Evolutionary conservation across 805 yeast genomes (phyloP), one percentile per base, ranked within the genome.

Genomic region (Starmerella floricola): DNA sequence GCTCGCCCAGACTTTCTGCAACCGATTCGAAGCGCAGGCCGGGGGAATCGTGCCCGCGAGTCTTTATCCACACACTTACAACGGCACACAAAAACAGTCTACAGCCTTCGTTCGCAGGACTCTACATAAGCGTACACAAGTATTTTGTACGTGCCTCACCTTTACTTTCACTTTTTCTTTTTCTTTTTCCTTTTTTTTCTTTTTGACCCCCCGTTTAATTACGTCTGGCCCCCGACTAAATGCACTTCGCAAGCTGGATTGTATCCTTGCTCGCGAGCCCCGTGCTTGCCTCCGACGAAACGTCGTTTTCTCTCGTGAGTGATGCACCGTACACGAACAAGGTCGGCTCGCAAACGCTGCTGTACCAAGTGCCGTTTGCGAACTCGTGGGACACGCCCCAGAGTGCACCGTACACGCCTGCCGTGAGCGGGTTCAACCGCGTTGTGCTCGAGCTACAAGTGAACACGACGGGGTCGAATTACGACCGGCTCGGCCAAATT

Each of bases 401-500:
- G 33, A 52, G 51, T 6, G 56, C 45, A 18, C 36, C 40, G 13
- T 65, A 59, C 47, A 34, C 46, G 1, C 63, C 69, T 6, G 61
- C 64, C 4, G 8, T 47, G 1, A 53, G 45, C 15, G 44, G 44
- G 29, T 65, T 64, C 52, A 58, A 59, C 33, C 58, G 62, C n/a
- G 68, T 65, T 5, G 53, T 53, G 2, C 49, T 64, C 19, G 56
- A 58, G 31, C 51, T 65, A 21, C 45, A 53, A 6, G 62, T 61
- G 5, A 51, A 57, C 15, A 53, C 61, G n/a, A 51, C 54, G 13
- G 67, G 67, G 16, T 38, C 49, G 20, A 67, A 64, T 46, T 64
- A 54, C 40, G 68, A 64, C 46, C 56, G 68, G 6, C 51, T 64
- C 36, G 63, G 57, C 12, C 57, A 57, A 37, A 33, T 63, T 13